Evolutionary conservation across 2,329 filamentous ascomycete genomes (phyloP), one percentile per base, ranked within the genome.

Genomic region (Aspergillus pseudoglaucus): DNA sequence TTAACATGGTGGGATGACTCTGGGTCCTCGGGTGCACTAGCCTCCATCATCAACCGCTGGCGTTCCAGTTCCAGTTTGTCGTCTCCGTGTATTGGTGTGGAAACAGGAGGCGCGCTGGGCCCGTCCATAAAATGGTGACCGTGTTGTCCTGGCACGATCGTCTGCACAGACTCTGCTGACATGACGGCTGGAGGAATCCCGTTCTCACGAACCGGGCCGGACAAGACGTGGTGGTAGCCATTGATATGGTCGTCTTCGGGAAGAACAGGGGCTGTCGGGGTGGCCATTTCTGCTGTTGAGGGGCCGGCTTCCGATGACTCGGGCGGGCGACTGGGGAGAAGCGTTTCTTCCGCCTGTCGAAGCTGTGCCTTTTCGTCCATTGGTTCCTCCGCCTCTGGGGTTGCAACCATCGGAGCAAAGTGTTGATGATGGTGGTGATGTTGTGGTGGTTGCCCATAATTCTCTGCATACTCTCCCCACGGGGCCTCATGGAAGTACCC

Each of bases 281-380:
- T 60, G n/a, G 58, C 58, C 32, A 48, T 44, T n/a, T 57, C 57
- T 48, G 47, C 55, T 5, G 69, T 68, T 6, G 78, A 79, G 8
- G 75, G 70, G n/a, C 71, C 71, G 25, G 67, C 65, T 47, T 72
- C 66, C 10, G 65, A 58, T 30, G 71, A 63, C 0, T 66, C 74
- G 10, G 86, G 79, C 12, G 88, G 90, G 58, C 84, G 83, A 60
- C 90, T 95, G 2, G 91, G 91, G 18, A 96, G 69, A 4, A 96
- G 72, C 42, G 84, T 80, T 55, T 85, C 80, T 69, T 96, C 90
- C 37, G 88, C 89, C 49, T 81, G 81, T 42, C 84, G 81, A 49
- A 93, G 71, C 43, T 84, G 83, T 50, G 94, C 85, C 67, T 96
- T 96, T 54, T 97, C 93, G 10, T 85, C 82, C 27, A 90, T 71